Evolutionary conservation across 805 yeast genomes (phyloP).

Genomic region (Isabelozyma pseudorhagii): DNA sequence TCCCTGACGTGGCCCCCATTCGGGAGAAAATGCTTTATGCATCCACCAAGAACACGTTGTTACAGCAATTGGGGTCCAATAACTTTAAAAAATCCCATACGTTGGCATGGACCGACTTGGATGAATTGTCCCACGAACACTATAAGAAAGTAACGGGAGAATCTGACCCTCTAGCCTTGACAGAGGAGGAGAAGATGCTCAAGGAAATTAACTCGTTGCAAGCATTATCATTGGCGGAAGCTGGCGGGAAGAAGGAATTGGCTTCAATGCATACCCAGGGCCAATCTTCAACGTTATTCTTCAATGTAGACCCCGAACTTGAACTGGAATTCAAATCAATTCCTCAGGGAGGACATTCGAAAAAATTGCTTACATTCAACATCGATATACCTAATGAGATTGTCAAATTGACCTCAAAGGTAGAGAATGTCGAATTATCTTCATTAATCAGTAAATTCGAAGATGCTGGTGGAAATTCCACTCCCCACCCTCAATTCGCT

Average conservation of each 20-base stretch:
- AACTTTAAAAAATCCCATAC: conserved; percentile 40
- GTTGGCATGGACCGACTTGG: conserved; percentile 52
- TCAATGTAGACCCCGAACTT: conserved; percentile 22
- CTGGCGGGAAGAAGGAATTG: conserved; percentile 22
- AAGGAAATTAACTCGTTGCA: conserved; percentile 39
- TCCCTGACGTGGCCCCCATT: conserved; percentile 83
- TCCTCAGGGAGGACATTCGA: conserved; percentile 3
- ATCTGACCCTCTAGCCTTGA: conserved; percentile 44
- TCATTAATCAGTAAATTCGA: conserved; percentile 18
- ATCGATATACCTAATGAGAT: conserved; percentile 51
- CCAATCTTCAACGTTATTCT: conserved; percentile 14
- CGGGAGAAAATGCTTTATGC: conserved; percentile 92
- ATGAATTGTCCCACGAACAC: conserved; percentile 51
- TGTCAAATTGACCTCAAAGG: conserved; percentile 19
- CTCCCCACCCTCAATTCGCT: conserved; percentile 54
- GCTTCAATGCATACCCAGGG: conserved; percentile 29
- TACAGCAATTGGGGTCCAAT: conserved; percentile 69
- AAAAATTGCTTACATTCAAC: conserved; percentile 44
- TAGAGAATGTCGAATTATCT: conserved; percentile 13
- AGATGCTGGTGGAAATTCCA: conserved; percentile 15
- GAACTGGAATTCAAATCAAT: conserved; percentile 20
- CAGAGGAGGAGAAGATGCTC: conserved; percentile 56
- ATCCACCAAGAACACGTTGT: conserved; percentile 74
- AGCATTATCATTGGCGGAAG: conserved; percentile 23
- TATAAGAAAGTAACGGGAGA: conserved; percentile 26